phyloP scores from a whole-genome alignment of 352 stramenopile species.

The Globisporangium sylvaticum region DNA sequence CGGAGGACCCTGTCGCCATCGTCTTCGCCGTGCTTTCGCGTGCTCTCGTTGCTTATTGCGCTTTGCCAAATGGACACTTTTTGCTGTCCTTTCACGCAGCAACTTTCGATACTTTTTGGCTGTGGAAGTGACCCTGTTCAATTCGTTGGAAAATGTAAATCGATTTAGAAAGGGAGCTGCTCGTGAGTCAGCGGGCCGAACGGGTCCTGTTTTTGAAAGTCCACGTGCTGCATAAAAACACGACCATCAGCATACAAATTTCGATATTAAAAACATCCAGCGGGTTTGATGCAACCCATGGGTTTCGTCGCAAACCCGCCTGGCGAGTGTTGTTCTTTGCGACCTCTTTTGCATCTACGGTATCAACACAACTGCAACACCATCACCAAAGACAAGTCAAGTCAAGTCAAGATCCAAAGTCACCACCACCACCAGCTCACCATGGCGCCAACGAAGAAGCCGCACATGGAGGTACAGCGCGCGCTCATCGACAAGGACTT shows the following conservation, averaged over 20 bases:
- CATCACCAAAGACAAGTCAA: background rate
- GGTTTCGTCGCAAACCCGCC: background rate
- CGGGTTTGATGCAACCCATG: background rate
- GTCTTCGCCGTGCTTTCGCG: background rate
- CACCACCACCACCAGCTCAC: conserved; percentile 5
- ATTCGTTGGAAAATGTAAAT: background rate
- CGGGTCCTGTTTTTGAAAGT: background rate
- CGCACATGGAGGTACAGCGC: conserved; percentile 60
- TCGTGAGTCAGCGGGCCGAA: background rate
- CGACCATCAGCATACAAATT: background rate
- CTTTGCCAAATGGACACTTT: background rate
- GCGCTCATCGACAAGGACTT: conserved; percentile 75
- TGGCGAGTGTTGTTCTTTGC: background rate
- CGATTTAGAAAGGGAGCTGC: background rate
- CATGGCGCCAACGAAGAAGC: conserved; percentile 11
- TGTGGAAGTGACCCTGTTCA: background rate
- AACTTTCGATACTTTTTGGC: conserved; percentile 4
- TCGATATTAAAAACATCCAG: background rate
- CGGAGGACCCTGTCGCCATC: conserved; percentile 3
- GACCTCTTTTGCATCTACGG: background rate
- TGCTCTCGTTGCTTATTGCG: background rate
- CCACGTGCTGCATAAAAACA: conserved; percentile 1
- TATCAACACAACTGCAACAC: conserved; percentile 6
- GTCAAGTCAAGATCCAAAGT: background rate
- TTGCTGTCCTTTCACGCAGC: background rate